A percentile compares a stretch with the other conserved stretches of the same genome.
Evolutionary conservation across 352 stramenopile species (phyloP).

Genomic region (Globisporangium carolinianum): DNA sequence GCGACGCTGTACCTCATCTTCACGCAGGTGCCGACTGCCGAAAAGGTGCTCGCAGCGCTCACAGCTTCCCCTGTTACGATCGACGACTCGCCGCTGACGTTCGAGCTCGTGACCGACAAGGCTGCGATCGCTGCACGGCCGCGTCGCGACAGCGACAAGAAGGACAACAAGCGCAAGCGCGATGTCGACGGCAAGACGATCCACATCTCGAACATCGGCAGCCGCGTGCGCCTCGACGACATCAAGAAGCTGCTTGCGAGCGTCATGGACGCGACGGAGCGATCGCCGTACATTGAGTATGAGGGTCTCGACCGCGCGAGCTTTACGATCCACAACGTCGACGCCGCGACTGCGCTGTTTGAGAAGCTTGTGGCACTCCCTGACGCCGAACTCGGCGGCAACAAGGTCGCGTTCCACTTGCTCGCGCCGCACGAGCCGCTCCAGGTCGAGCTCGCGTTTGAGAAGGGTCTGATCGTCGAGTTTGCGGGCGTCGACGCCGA

Average conservation of each 20-base stretch:
- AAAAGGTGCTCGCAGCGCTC: constrained; percentile 48
- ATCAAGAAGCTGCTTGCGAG: constrained; percentile 76
- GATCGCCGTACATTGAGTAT: constrained; percentile 77
- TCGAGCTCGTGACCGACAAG: constrained; percentile 74
- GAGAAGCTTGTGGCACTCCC: constrained; percentile 64
- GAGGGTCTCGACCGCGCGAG: constrained; percentile 69
- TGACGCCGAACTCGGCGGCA: constrained; percentile 52
- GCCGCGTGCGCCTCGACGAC: constrained; percentile 62
- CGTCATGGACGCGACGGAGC: constrained; percentile 34
- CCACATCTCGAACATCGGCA: constrained; percentile 78
- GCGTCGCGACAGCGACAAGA: constrained; percentile 41
- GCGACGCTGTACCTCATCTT: constrained; percentile 79
- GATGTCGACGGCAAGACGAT: constrained; percentile 65
- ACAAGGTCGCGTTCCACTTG: constrained; percentile 75
- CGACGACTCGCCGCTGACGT: constrained; percentile 54
- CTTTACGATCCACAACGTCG: constrained; percentile 48
- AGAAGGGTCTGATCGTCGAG: constrained; percentile 81
- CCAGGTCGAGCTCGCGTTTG: constrained; percentile 73
- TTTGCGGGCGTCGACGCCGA: constrained; percentile 74
- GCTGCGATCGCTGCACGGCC: constrained; percentile 64
- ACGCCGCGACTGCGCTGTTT: constrained; percentile 47
- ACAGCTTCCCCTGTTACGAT: constrained; percentile 37
- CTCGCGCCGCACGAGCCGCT: constrained; percentile 62
- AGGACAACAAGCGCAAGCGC: constrained; percentile 70
- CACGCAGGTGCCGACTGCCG: constrained; percentile 55